Evolutionary conservation across 2,329 filamentous ascomycete genomes (phyloP).

Genomic region (Cordyceps javanica): DNA sequence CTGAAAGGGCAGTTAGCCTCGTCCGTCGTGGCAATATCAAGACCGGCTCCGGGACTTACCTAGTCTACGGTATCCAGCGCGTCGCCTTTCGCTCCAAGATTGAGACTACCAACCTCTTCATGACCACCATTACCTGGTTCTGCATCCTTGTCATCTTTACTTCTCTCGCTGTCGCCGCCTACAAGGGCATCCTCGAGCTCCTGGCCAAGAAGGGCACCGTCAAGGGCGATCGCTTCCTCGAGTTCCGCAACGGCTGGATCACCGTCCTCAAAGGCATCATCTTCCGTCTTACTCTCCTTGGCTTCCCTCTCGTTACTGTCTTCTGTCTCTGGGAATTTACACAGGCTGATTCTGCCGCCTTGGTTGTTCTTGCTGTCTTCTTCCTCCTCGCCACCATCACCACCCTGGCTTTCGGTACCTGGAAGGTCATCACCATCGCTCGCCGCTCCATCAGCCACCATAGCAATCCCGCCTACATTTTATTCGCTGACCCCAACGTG

Average conservation of each 20-base stretch:
- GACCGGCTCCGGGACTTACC: constrained; percentile 47
- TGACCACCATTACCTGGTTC: constrained; percentile 88
- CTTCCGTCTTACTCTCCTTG: constrained; percentile 84
- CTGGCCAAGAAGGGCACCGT: constrained; percentile 70
- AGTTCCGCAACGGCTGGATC: constrained; percentile 92
- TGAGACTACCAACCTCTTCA: constrained; percentile 86
- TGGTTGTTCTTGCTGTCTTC: constrained; percentile 81
- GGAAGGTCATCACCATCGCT: constrained; percentile 84
- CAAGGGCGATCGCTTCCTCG: constrained; percentile 78
- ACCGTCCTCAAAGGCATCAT: constrained; percentile 90
- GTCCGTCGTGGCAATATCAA: constrained; percentile 50
- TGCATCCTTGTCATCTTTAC: constrained; percentile 74
- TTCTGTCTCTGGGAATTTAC: constrained; percentile 94
- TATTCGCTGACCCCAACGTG: constrained; percentile 89
- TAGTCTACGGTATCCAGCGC: constrained; percentile 78
- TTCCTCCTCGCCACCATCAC: constrained; percentile 76
- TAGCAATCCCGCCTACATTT: constrained; percentile 93
- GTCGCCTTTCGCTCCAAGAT: constrained; percentile 82
- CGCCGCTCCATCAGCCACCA: constrained; percentile 85
- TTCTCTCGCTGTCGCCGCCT: constrained; percentile 63
- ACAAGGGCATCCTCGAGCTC: constrained; percentile 76
- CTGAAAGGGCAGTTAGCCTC: constrained; percentile 37
- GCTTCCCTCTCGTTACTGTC: constrained; percentile 85
- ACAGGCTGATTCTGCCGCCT: constrained; percentile 73
- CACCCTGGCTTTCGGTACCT: constrained; percentile 78